phyloP scores from a whole-genome alignment of 2,329 filamentous ascomycete genomes.

The Penicillium sp. region DNA sequence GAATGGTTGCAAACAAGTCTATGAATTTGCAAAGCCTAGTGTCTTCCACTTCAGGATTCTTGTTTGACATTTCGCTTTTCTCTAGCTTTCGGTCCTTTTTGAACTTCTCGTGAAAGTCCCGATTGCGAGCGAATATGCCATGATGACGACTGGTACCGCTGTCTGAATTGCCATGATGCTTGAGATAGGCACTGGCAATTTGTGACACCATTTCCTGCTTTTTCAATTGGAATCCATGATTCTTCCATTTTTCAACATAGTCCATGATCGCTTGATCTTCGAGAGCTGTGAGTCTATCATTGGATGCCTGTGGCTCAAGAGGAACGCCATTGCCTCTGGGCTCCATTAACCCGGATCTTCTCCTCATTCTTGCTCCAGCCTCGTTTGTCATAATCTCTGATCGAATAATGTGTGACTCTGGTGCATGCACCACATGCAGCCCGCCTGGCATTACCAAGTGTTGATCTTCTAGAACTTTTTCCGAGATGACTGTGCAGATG shows the following conservation, averaged over 20 bases:
- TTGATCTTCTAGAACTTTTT: no score
- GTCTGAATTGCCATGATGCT: background rate
- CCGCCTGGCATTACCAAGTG: no score
- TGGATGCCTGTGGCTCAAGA: background rate
- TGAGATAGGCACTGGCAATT: background rate
- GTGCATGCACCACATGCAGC: no score
- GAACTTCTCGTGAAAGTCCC: background rate
- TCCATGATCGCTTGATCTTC: background rate
- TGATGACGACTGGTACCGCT: background rate
- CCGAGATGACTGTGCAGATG: no score
- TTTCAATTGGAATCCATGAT: background rate
- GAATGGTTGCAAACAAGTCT: background rate
- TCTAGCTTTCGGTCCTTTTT: background rate
- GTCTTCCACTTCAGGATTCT: background rate
- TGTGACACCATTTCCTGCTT: background rate
- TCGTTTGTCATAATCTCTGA: background rate
- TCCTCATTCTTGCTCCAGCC: background rate
- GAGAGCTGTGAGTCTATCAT: background rate
- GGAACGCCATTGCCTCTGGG: background rate
- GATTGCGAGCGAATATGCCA: background rate
- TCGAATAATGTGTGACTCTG: no score
- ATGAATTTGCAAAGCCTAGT: background rate
- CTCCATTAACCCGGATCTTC: background rate
- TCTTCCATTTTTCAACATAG: background rate
- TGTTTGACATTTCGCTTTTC: background rate